Percentiles rank a stretch among this genome's conserved stretches.
These are phyloP conservation scores for Hanseniaspora nectarophila DNA, from an alignment of 805 yeast species.

Conservation along the genomic window DNA sequence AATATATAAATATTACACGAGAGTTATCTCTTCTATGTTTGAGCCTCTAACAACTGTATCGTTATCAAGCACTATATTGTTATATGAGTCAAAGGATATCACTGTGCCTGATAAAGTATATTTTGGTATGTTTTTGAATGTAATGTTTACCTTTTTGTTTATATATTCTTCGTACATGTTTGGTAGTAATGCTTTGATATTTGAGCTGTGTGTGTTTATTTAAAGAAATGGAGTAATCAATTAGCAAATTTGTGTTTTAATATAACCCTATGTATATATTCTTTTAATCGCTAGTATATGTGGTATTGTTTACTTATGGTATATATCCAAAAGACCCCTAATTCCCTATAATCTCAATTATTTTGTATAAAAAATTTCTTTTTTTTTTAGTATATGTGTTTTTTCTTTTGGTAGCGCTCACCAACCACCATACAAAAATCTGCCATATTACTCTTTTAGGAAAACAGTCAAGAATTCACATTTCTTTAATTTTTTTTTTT, in stretches of 20 bases:
- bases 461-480: not conserved
- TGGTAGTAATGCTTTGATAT: not conserved
- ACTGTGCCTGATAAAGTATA: not conserved
- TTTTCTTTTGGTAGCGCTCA: not conserved
- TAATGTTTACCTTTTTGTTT: slow-evolving; percentile 4
- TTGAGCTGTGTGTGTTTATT: too few relatives aligned
- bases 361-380: too few relatives aligned
- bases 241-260: too few relatives aligned
- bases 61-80: slow-evolving; percentile 1
- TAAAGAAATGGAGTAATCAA: too few relatives aligned
- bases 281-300: too few relatives aligned
- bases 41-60: slow-evolving; percentile 10
- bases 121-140: not conserved
- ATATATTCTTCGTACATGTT: slow-evolving; percentile 1
- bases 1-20: too few relatives aligned
- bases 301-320: not conserved
- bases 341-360: too few relatives aligned
- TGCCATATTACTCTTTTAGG: not conserved
- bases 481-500: too few relatives aligned
- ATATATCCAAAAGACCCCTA: too few relatives aligned
- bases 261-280: too few relatives aligned
- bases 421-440: not conserved
- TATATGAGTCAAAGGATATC: slow-evolving; percentile 4
- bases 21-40: slow-evolving; percentile 4
- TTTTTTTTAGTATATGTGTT: not conserved